Conservation (phyloP, 352 stramenopile species). For the Phytophthora hybrid region DNA sequence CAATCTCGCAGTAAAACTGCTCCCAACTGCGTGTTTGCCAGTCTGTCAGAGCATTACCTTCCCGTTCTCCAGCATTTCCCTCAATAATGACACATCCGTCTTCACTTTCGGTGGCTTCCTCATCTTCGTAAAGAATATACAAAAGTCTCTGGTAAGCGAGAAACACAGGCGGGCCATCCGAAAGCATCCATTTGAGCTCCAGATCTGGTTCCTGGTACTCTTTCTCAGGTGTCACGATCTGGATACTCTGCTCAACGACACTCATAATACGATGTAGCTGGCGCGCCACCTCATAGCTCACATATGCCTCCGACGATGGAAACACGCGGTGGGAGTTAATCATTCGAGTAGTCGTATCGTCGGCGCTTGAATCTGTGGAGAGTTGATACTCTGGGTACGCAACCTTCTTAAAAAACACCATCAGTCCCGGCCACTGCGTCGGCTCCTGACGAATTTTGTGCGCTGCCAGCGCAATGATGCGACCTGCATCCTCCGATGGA, state of each 20-base stretch:
- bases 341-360: constrained; percentile 4
- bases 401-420: constrained; percentile 80
- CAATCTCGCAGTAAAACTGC: constrained; percentile 56
- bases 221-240: constrained; percentile 44
- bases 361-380: constrained; percentile 19
- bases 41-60: constrained; percentile 11
- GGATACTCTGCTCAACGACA: constrained; percentile 54
- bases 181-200: constrained; percentile 57
- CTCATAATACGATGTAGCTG: constrained; percentile 63
- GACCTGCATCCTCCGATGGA: constrained; percentile 23
- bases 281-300: constrained; percentile 74
- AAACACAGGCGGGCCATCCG: constrained; percentile 48
- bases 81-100: constrained; percentile 13
- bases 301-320: constrained; percentile 56
- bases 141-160: constrained; percentile 62
- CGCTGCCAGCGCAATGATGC: constrained; percentile 37
- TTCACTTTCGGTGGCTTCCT: constrained; percentile 32
- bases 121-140: constrained; percentile 26
- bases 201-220: constrained; percentile 50
- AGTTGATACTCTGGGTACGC: constrained; percentile 66
- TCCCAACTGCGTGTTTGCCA: constrained; percentile 66
- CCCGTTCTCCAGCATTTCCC: neutral
- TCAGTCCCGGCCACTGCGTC: constrained; percentile 75
- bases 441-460: constrained; percentile 51
- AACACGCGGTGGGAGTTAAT: constrained; percentile 50